Conservation (phyloP, 208 protist genomes). For the Leishmania amazonensis region DNA sequence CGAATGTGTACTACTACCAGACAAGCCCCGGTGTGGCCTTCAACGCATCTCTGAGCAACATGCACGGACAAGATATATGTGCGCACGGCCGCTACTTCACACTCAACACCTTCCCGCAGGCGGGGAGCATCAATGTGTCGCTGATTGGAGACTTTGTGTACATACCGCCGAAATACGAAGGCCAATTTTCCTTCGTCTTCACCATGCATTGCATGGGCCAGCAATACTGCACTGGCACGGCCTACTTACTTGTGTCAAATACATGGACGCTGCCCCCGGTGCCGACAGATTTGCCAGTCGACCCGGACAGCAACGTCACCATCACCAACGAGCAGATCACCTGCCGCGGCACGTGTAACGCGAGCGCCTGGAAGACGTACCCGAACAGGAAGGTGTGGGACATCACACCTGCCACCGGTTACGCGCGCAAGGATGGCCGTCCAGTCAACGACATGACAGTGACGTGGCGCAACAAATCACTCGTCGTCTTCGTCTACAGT, state of each 20-base stretch:
- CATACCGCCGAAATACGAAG: conserved; percentile 39
- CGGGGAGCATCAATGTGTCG: conserved; percentile 51
- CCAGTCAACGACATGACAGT: conserved; percentile 60
- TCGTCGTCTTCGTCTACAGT: conserved; percentile 70
- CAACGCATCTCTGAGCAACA: conserved; percentile 59
- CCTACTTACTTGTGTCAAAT: conserved; percentile 67
- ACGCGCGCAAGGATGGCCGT: conserved; percentile 57
- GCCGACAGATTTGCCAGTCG: conserved; percentile 21
- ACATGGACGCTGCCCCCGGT: conserved; percentile 43
- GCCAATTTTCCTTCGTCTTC: conserved; percentile 64
- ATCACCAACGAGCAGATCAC: conserved; percentile 70
- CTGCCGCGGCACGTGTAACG: conserved; percentile 72
- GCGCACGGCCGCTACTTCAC: conserved; percentile 75
- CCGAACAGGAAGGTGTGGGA: conserved; percentile 66
- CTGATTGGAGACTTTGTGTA: conserved; percentile 78
- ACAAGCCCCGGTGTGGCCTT: conserved; percentile 47
- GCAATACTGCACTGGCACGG: conserved; percentile 61
- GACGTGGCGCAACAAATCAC: conserved; percentile 58
- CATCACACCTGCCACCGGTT: conserved; percentile 48
- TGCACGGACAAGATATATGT: conserved; percentile 66
- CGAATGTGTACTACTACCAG: conserved; percentile 82
- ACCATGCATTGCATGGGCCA: conserved; percentile 70
- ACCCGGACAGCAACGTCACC: conserved; percentile 7
- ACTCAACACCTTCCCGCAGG: conserved; percentile 40
- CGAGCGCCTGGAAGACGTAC: conserved; percentile 74